A percentile compares a stretch with the other conserved stretches of the same genome.
phyloP scores from a whole-genome alignment of 257 asterid species.

The Ligustrum vulgare region DNA sequence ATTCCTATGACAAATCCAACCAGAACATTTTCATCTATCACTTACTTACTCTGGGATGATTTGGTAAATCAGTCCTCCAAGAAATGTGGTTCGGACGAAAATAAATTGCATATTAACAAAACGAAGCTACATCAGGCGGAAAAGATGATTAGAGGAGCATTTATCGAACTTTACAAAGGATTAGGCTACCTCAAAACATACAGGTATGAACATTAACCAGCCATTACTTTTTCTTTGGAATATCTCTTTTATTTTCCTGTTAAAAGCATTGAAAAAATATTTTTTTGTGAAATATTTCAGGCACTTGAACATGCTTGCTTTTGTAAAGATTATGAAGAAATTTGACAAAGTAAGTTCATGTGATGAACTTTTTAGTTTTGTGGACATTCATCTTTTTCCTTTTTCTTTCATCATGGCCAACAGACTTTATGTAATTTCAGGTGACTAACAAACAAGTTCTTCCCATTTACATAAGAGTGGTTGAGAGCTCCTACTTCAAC shows the following conservation, averaged over 20 bases:
- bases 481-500: no score
- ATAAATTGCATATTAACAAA: constrained; percentile 56
- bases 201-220: constrained; percentile 39
- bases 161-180: constrained; percentile 86
- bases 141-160: constrained; percentile 86
- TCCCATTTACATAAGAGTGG: no score
- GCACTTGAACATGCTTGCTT: no score
- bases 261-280: no score
- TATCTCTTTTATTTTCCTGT: no score
- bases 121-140: constrained; percentile 75
- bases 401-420: background rate
- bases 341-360: no score
- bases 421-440: no score
- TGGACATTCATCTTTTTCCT: background rate
- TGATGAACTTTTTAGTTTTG: no score
- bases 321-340: no score
- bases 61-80: constrained; percentile 63
- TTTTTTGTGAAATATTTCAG: no score
- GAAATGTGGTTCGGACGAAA: constrained; percentile 55
- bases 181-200: constrained; percentile 79
- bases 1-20: constrained; percentile 82
- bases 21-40: constrained; percentile 67
- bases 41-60: constrained; percentile 83
- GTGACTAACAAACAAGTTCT: no score
- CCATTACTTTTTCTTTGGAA: no score